phyloP scores from a whole-genome alignment of 192 early-diverging fungal species.

The Kappamyces sp. region DNA sequence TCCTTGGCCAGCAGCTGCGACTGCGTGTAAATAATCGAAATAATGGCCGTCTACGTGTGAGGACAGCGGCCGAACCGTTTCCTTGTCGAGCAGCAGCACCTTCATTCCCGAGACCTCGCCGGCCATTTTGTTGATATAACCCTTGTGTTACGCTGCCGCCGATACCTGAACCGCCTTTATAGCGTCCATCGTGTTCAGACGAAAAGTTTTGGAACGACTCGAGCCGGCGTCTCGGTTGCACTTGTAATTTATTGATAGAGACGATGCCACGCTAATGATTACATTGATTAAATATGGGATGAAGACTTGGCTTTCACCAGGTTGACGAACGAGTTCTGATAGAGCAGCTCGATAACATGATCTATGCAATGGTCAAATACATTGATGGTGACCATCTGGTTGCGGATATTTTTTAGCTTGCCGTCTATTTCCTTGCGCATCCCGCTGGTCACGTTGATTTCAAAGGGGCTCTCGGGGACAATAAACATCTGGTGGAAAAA shows the following conservation, averaged over 20 bases:
- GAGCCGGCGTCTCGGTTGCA: neutral
- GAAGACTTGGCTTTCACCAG: slow-evolving; percentile 1
- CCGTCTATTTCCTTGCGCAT: slow-evolving; percentile 22
- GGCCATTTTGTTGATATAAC: slow-evolving; percentile 91
- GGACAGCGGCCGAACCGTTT: slow-evolving; percentile 59
- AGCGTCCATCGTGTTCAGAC: slow-evolving; percentile 23
- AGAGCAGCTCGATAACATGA: slow-evolving; percentile 29
- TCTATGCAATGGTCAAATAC: slow-evolving; percentile 30
- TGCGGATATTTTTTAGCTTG: neutral
- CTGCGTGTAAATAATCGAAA: slow-evolving; percentile 91
- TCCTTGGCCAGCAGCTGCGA: slow-evolving; percentile 86
- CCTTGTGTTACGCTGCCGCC: slow-evolving; percentile 41
- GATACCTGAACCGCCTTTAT: slow-evolving; percentile 27
- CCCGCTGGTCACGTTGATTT: slow-evolving; percentile 30
- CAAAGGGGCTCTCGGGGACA: slow-evolving; percentile 23
- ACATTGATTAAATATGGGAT: slow-evolving; percentile 1
- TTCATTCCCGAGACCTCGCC: slow-evolving; percentile 94
- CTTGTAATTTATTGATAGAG: slow-evolving; percentile 4
- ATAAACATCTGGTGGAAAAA: slow-evolving; percentile 31
- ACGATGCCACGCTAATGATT: neutral
- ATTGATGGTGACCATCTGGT: slow-evolving; percentile 7
- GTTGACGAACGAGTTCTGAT: slow-evolving; percentile 24
- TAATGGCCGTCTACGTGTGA: slow-evolving; percentile 75
- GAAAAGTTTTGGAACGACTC: too few relatives aligned
- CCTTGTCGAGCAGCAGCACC: slow-evolving; percentile 85